Conservation (phyloP, 2,329 filamentous ascomycete species). For the Ambrosiella beaveri region DNA sequence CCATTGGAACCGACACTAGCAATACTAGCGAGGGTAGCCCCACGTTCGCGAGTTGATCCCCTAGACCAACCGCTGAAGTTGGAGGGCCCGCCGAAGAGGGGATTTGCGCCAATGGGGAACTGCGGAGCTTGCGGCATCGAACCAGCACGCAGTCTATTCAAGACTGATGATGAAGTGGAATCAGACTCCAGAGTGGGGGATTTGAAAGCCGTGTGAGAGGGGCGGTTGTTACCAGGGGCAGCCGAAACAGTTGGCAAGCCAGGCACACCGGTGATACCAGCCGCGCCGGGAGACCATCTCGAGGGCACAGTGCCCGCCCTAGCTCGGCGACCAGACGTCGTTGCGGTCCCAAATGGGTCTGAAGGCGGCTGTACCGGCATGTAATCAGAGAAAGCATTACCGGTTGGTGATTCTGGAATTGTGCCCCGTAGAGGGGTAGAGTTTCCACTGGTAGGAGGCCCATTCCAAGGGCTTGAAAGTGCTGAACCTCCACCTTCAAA, state of each 20-base stretch:
- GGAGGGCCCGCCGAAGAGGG: slow-evolving; percentile 64
- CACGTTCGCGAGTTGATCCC: slow-evolving; percentile 53
- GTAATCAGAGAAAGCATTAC: slow-evolving; percentile 77
- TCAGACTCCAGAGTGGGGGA: slow-evolving; percentile 44
- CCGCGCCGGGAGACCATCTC: slow-evolving; percentile 57
- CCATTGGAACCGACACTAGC: slow-evolving; percentile 83
- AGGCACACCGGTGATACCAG: slow-evolving; percentile 40
- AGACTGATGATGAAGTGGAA: slow-evolving; percentile 38
- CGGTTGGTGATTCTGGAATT: slow-evolving; percentile 89
- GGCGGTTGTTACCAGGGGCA: slow-evolving; percentile 6
- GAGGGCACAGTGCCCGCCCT: slow-evolving; percentile 94
- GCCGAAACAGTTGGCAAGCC: slow-evolving; percentile 6
- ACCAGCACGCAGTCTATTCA: slow-evolving; percentile 69
- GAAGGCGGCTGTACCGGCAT: slow-evolving; percentile 32
- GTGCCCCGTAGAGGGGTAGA: slow-evolving; percentile 93
- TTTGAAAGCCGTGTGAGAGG: slow-evolving; percentile 46
- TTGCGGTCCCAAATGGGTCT: slow-evolving; percentile 28
- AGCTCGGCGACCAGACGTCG: slow-evolving; percentile 45
- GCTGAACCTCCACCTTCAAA: slow-evolving; percentile 69
- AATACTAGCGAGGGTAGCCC: slow-evolving; percentile 65
- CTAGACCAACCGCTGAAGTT: slow-evolving; percentile 72
- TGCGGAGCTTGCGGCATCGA: slow-evolving; percentile 83
- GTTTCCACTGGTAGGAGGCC: slow-evolving; percentile 87
- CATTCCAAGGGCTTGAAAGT: slow-evolving; percentile 68
- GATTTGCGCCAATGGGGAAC: slow-evolving; percentile 33